Base-by-base conservation (phyloP, 805 yeast species). In the Yamadazyma tumulicola region DNA sequence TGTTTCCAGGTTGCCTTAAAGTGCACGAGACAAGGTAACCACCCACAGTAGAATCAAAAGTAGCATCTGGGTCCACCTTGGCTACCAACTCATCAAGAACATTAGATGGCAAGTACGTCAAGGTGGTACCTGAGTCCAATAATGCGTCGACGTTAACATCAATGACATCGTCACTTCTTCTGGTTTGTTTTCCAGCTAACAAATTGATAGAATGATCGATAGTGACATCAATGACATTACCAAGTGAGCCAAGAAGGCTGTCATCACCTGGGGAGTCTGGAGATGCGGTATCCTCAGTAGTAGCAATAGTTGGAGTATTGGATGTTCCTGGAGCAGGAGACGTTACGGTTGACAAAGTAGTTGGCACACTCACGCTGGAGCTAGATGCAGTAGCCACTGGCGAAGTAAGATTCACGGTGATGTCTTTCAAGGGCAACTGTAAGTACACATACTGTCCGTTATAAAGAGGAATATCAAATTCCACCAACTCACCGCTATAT, bases 71-170 rank as follows among this genome's bases (percentile, higher is more conserved):
- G 13, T 34, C 49, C 26, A 51, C 20, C 15, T 17, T 14, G 3
- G 25, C 26, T 7, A 40, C 9, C 8, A 43, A n/a, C 4, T n/a
- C 9, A n/a, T 32, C 26, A 19, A 39, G 34, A 11, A 40, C 25
- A 13, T 34, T 45, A 17, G 35, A 28, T 9, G 46, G 38, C 16
- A 51, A 43, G 28, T 48, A 49, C 14, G 48, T 44, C 27, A 42
- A 45, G 3, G 54, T 45, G 3, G 54, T 49, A 20, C 54, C 54
- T 7, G 55, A 47, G 25, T 49, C 54, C 6, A 51, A 43, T 8
- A 46, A 28, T 16, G 45, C 43, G 26, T 37, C 22, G 22, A 14
- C 19, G 19, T 23, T 19, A 8, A 34, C 25, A 15, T 36, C 19
- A 17, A 29, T 29, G 20, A 29, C 25, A 12, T 16, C 16, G 18